phyloP scores from a whole-genome alignment of 805 yeast species.

The Ogataea philodendri region DNA sequence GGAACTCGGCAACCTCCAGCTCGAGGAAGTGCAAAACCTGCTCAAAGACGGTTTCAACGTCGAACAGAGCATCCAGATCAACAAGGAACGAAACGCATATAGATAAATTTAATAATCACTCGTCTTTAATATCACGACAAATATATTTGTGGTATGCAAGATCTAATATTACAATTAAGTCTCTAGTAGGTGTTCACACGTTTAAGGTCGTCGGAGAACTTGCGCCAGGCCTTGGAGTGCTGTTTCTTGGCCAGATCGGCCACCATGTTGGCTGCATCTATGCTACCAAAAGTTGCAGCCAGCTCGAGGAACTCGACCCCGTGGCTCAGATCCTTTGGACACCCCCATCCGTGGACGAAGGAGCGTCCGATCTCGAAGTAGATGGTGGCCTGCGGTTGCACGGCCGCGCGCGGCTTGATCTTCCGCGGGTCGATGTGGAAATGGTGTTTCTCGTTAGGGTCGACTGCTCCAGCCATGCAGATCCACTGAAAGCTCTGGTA shows the following conservation, averaged over 20 bases:
- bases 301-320: constrained; percentile 61
- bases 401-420: constrained; percentile 19
- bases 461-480: constrained; percentile 47
- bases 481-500: constrained; percentile 59
- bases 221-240: constrained; percentile 4
- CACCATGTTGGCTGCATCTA: constrained; percentile 64
- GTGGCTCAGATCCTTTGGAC: constrained; percentile 47
- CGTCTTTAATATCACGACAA: constrained; percentile 1
- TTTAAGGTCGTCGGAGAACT: constrained; percentile 4
- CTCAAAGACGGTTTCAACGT: constrained; percentile 50
- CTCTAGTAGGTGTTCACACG: too few species aligned
- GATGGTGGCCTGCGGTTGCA: constrained; percentile 22
- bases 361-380: constrained; percentile 59
- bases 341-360: constrained; percentile 57
- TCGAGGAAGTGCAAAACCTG: constrained; percentile 49
- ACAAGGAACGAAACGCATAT: not conserved
- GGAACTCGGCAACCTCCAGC: constrained; percentile 49
- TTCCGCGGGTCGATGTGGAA: constrained; percentile 37
- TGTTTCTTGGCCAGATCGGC: constrained; percentile 26
- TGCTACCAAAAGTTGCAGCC: constrained; percentile 65
- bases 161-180: not conserved
- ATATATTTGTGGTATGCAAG: not conserved
- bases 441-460: constrained; percentile 18
- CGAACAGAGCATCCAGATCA: constrained; percentile 29
- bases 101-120: too few species aligned